phyloP scores from a whole-genome alignment of 257 asterid genomes.

The Vinca minor region DNA sequence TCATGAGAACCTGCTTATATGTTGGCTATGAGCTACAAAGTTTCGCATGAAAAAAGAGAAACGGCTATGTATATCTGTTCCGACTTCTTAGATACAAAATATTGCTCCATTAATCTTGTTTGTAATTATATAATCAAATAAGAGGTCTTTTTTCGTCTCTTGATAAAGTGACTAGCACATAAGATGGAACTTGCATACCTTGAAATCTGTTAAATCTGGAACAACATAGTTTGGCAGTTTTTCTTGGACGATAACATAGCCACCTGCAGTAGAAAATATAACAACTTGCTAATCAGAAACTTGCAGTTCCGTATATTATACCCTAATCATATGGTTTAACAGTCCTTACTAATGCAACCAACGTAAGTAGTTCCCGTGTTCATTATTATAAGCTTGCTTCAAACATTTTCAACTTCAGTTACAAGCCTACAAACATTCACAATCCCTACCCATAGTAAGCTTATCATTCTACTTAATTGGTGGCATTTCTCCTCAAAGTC shows the following conservation, averaged over 20 bases:
- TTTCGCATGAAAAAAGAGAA: neutral
- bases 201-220: constrained; percentile 72
- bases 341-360: neutral
- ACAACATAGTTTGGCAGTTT: constrained; percentile 77
- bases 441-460: neutral
- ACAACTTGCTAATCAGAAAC: neutral
- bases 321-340: neutral
- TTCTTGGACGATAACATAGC: constrained; percentile 41
- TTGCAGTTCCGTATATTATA: neutral
- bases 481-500: neutral
- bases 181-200: constrained; percentile 31
- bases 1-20: neutral
- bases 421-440: neutral
- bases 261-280: constrained; percentile 3
- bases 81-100: neutral
- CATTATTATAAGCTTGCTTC: neutral
- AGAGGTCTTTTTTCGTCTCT: neutral
- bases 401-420: neutral
- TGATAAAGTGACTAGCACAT: too few species aligned
- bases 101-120: neutral
- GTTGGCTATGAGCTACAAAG: neutral
- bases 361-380: neutral
- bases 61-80: neutral
- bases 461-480: neutral
- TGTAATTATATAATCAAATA: neutral